Evolutionary conservation across 768 basidiomycete species (phyloP).

Genomic region (Amanita pseudoporphyria): DNA sequence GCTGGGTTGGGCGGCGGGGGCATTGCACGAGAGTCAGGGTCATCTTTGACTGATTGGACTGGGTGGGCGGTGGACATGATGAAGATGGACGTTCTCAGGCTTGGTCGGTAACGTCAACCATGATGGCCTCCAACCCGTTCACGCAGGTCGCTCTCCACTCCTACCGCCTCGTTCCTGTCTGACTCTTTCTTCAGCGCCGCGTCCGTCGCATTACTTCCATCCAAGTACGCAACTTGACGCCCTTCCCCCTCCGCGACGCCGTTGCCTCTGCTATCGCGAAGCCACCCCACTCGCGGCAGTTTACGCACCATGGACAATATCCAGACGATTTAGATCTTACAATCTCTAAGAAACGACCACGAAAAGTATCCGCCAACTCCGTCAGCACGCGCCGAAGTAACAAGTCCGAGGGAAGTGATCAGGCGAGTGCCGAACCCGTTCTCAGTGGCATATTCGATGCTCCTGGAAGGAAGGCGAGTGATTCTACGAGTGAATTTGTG

Average conservation of each 20-base stretch:
- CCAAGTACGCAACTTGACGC: slow-evolving; percentile 76
- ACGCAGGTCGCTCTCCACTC: background rate
- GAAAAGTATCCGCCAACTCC: slow-evolving; percentile 55
- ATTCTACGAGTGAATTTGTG: slow-evolving; percentile 12
- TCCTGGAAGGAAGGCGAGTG: slow-evolving; percentile 33
- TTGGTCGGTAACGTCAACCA: background rate
- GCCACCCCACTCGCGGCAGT: slow-evolving; percentile 54
- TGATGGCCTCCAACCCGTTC: background rate
- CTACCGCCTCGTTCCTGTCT: background rate
- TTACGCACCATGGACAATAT: slow-evolving; percentile 43
- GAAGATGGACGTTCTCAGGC: background rate
- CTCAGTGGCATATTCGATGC: slow-evolving; percentile 14
- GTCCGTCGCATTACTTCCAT: slow-evolving; percentile 65
- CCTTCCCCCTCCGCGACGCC: slow-evolving; percentile 72
- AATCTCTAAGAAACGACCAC: slow-evolving; percentile 44
- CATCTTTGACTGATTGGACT: slow-evolving; percentile 15
- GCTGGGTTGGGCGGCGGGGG: slow-evolving; percentile 40
- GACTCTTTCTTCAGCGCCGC: slow-evolving; percentile 37
- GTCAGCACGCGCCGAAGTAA: slow-evolving; percentile 35
- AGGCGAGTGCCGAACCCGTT: slow-evolving; percentile 20
- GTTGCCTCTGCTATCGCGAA: slow-evolving; percentile 66
- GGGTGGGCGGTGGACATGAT: background rate
- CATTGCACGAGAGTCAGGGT: slow-evolving; percentile 35
- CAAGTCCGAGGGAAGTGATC: slow-evolving; percentile 33
- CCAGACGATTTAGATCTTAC: slow-evolving; percentile 67